These are phyloP conservation scores for Cicer chorassanicum DNA, from an alignment of 306 rosid species.

Conservation along the genomic window DNA sequence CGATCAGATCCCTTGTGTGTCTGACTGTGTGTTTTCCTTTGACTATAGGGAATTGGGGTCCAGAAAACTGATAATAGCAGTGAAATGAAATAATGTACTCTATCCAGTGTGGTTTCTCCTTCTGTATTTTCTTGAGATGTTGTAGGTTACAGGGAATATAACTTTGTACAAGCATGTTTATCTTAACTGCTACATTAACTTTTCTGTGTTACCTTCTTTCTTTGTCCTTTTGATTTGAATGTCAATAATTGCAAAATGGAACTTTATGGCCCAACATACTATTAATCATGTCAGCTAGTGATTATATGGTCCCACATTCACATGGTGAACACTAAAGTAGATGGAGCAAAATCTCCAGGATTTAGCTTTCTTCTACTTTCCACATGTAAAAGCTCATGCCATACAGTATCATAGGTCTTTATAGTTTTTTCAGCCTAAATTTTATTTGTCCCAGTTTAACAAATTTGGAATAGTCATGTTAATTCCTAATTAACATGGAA, in stretches of 20 bases:
- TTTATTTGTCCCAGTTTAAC: constrained; percentile 16
- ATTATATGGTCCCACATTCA: constrained; percentile 60
- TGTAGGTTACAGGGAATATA: constrained; percentile 62
- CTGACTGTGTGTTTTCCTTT: neutral
- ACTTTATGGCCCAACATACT: constrained; percentile 35
- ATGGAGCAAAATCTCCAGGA: constrained; percentile 31
- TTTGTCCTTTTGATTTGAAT: constrained; percentile 43
- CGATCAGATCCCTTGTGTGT: constrained; percentile 9
- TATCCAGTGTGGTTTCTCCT: constrained; percentile 66
- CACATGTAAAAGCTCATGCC: constrained; percentile 39
- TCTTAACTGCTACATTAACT: constrained; percentile 58
- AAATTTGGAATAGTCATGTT: constrained; percentile 6
- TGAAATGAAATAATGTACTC: constrained; percentile 71
- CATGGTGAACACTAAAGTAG: constrained; percentile 51
- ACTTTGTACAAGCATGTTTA: constrained; percentile 63
- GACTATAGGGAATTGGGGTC: neutral
- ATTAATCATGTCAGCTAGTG: constrained; percentile 48
- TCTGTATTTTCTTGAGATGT: constrained; percentile 63
- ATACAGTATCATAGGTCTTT: constrained; percentile 27
- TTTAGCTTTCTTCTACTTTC: constrained; percentile 45
- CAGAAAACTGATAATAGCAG: constrained; percentile 59
- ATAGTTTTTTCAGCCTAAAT: constrained; percentile 13
- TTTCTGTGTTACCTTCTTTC: constrained; percentile 49
- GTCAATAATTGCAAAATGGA: constrained; percentile 56
- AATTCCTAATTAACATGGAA: constrained; percentile 13